phyloP scores from a whole-genome alignment of 345 rosid species.

The Schrenkiella parvula region DNA sequence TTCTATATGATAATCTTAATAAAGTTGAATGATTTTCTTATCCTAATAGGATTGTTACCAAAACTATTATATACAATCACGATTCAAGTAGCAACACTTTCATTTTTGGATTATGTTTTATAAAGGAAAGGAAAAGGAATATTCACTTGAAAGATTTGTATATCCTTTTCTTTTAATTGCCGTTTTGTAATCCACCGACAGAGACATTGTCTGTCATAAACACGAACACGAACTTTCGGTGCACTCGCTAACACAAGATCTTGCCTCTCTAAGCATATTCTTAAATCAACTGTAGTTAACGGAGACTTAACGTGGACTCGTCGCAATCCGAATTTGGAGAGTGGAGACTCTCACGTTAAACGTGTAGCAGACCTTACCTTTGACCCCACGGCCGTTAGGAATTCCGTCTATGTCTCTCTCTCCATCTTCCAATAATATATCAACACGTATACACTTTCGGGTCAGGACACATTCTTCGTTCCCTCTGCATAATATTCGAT shows the following conservation, averaged over 20 bases:
- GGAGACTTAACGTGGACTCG: slow-evolving; percentile 36
- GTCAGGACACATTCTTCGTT: slow-evolving; percentile 27
- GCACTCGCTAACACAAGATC: slow-evolving; percentile 14
- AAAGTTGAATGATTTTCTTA: background rate
- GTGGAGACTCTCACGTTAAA: slow-evolving; percentile 3
- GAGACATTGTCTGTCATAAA: slow-evolving; percentile 12
- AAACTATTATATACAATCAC: background rate
- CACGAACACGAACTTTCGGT: slow-evolving; percentile 5
- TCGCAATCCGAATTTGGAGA: slow-evolving; percentile 18
- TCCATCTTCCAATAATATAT: background rate
- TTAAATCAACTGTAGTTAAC: slow-evolving; percentile 15
- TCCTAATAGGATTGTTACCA: background rate
- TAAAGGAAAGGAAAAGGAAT: slow-evolving; percentile 4
- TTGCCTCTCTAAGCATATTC: slow-evolving; percentile 5
- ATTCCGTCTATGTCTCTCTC: slow-evolving; percentile 30
- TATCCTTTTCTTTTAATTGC: slow-evolving; percentile 9
- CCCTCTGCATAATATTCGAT: background rate
- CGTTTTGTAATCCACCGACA: slow-evolving; percentile 32
- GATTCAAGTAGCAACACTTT: background rate
- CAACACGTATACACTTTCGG: slow-evolving; percentile 22
- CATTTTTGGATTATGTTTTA: background rate
- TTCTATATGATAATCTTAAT: background rate
- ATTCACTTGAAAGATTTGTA: slow-evolving; percentile 17
- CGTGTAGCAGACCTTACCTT: slow-evolving; percentile 12
- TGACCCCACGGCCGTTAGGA: slow-evolving; percentile 43